Base-by-base conservation (phyloP, 441 rosid genomes). In the Sinapis alba region DNA sequence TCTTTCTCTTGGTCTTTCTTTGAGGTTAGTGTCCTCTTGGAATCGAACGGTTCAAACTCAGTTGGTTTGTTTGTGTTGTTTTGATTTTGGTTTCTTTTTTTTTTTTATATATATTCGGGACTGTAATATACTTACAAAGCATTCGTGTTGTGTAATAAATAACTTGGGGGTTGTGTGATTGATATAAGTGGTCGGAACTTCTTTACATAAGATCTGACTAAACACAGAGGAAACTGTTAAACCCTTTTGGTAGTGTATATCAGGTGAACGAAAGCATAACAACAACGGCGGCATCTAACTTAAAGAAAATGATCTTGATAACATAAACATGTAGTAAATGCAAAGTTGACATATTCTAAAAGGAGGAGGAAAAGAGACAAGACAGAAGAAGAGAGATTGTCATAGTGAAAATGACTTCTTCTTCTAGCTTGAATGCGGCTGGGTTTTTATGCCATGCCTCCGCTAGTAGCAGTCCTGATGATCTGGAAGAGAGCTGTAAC, bases 401-500 rank as follows among this genome's bases (percentile, higher is more conserved):
- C 45, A 47, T 9, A 19, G 21, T 18, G 8, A n/a, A 23, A 67
- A 27, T 10, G 0, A 34, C 11, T 38, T 41, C 59, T 18, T 72
- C 41, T 43, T 23, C 26, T 23, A 36, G 43, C 43, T 10, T 36
- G 43, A 36, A 36, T 9, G 4, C 0, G 28, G 20, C 26, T 21
- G 26, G 21, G 47, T 38, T 30, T n/a, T 81, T 83, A 94, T 1
- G 94, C 93, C 98, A 86, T 85, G 67, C 97, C 94, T 74, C 92
- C 90, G 36, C 90, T 86, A 13, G 97, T 85, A 6, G 97, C 96
- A 2, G 96, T 94, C 83, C 99, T 86, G 83, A 94, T 92, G 60
- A 94, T 92, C 91, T 94, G 98, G 86, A 92, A 94, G 12, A 92
- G 88, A 77, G 96, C 96, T 89, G 97, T 74, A 75, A 30, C 53